A percentile compares a stretch with the other conserved stretches of the same genome.
Conservation (phyloP, 495 filamentous ascomycete species). For the Penicillium canescens region DNA sequence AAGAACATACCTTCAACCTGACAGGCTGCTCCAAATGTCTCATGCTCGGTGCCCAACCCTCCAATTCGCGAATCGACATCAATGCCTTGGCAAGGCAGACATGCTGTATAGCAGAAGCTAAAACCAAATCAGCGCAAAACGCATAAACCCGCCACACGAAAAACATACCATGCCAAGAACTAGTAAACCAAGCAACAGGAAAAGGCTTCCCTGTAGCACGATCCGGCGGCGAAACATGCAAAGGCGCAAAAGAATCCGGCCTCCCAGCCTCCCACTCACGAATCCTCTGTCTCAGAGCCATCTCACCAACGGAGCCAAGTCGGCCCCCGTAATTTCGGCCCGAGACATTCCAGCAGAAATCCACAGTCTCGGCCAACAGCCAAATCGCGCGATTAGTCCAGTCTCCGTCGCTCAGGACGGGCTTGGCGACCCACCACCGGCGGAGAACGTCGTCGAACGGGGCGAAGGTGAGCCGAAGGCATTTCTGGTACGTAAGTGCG, state of each 20-base stretch:
- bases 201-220: conserved; percentile 33
- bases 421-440: conserved; percentile 30
- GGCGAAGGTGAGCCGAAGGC: conserved; percentile 36
- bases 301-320: conserved; percentile 17
- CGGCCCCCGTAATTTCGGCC: conserved; percentile 20
- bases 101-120: conserved; percentile 43
- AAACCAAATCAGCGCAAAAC: background rate
- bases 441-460: conserved; percentile 39
- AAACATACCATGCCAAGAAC: conserved; percentile 36
- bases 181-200: conserved; percentile 41
- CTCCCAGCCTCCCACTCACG: conserved; percentile 30
- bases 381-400: conserved; percentile 42
- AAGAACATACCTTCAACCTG: conserved; percentile 26
- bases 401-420: conserved; percentile 35
- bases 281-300: conserved; percentile 29
- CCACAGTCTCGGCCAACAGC: conserved; percentile 41
- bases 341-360: conserved; percentile 35
- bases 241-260: conserved; percentile 35
- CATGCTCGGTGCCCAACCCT: conserved; percentile 13
- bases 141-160: background rate
- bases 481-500: conserved; percentile 38
- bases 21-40: conserved; percentile 11
- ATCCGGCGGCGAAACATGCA: conserved; percentile 36
- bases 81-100: conserved; percentile 41
- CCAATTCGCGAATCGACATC: conserved; percentile 27